Conservation (phyloP, 768 basidiomycete species). For the Amanita pallidorosea region DNA sequence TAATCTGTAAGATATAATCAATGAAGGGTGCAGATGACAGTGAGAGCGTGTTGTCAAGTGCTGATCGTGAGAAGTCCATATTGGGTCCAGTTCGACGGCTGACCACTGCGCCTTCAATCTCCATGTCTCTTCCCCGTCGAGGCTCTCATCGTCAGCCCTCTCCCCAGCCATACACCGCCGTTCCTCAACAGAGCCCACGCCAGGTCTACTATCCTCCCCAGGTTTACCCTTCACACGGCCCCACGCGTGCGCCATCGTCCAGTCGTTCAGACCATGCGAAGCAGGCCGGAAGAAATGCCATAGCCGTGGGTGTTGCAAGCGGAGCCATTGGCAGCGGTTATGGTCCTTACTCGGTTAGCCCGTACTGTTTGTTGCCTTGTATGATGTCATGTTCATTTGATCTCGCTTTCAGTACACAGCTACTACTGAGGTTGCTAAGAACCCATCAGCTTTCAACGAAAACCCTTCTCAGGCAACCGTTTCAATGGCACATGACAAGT, state of each 20-base stretch:
- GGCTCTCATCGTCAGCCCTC: slow-evolving; percentile 29
- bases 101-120: slow-evolving; percentile 10
- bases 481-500: slow-evolving; percentile 19
- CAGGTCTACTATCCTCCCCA: slow-evolving; percentile 19
- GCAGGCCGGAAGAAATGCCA: slow-evolving; percentile 37
- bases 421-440: slow-evolving; percentile 30
- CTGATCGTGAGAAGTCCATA: slow-evolving; percentile 7
- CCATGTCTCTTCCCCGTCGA: slow-evolving; percentile 28
- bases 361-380: slow-evolving; percentile 7
- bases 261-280: slow-evolving; percentile 13
- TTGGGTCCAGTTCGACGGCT: slow-evolving; percentile 1
- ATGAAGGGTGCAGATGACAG: background rate
- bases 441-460: slow-evolving; percentile 44
- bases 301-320: slow-evolving; percentile 70
- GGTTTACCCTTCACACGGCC: slow-evolving; percentile 13
- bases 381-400: slow-evolving; percentile 7
- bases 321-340: slow-evolving; percentile 73
- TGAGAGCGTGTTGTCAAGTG: too few species aligned
- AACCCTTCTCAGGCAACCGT: slow-evolving; percentile 30
- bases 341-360: slow-evolving; percentile 76
- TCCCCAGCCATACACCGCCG: slow-evolving; percentile 51
- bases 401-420: slow-evolving; percentile 44
- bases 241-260: slow-evolving; percentile 14
- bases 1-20: background rate
- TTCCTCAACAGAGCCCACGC: slow-evolving; percentile 44